Evolutionary conservation across 2,329 filamentous ascomycete species (phyloP), one percentile per base, ranked within the genome.

Genomic region (Fusarium bactridioides): DNA sequence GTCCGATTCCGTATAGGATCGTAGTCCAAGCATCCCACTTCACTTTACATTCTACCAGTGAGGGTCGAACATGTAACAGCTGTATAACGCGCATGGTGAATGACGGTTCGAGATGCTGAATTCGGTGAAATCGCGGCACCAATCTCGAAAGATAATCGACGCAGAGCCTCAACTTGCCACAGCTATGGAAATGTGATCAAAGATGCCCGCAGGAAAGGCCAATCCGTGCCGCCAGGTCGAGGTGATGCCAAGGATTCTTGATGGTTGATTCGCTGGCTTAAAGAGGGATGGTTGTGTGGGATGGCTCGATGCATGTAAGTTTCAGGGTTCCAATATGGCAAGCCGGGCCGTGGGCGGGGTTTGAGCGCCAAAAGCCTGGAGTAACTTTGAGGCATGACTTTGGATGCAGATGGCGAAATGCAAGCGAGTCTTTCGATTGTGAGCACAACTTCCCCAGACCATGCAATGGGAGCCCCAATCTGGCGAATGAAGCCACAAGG

Each of bases 281-380:
- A 55, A 64, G 66, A 64, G 25, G 61, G 72, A 55, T 70, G 54
- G 61, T 45, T 61, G 51, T 53, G 72, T 66, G 64, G 66, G 61
- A 56, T 67, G 53, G 45, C 38, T 43, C 29, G 41, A 76, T 72
- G 74, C 74, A 76, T 65, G 62, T 56, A 37, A 64, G 40, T 66
- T 61, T 64, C 57, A 40, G 55, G 51, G 38, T 58, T 63, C 67
- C 60, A 67, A 69, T 47, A 40, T 62, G 63, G 70, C 43, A 62
- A 67, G 69, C 74, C 66, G 74, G 67, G 69, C 71, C 69, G 75
- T 72, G 73, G 72, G 76, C 66, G 67, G 75, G 71, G 75, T 53
- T 58, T 55, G 55, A 61, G 61, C 61, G 50, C 53, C 55, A 51
- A 66, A 54, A 60, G 45, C 45, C 68, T 65, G 47, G 31, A 63